Conservation (phyloP, 1,139 yeast genomes). For the Kodamaea ohmeri region DNA sequence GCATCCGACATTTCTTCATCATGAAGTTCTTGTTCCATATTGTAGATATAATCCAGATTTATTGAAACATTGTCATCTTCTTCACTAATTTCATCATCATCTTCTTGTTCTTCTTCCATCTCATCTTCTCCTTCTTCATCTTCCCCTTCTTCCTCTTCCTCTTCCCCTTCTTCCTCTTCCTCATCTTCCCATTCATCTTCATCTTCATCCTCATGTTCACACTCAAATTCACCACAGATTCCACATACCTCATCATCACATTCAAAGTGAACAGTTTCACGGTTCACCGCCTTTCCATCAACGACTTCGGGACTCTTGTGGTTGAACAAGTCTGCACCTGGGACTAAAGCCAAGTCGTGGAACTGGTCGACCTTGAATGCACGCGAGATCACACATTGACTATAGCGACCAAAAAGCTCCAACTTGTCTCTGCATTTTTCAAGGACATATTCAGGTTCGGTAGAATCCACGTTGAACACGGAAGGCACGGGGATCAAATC, state of each 20-base stretch:
- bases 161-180: slow-evolving; percentile 21
- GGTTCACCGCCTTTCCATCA: slow-evolving; percentile 22
- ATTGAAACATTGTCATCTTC: slow-evolving; percentile 7
- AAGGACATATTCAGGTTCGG: slow-evolving; percentile 7
- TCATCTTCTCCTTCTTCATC: slow-evolving; percentile 17
- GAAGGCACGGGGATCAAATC: slow-evolving; percentile 37
- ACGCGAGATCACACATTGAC: slow-evolving; percentile 66
- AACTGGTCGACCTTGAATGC: slow-evolving; percentile 78
- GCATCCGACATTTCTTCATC: slow-evolving; percentile 26
- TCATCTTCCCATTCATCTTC: slow-evolving; percentile 26
- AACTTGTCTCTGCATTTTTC: slow-evolving; percentile 23
- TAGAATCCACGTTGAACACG: slow-evolving; percentile 24
- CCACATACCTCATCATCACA: slow-evolving; percentile 69
- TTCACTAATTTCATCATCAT: slow-evolving; percentile 10
- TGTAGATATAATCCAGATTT: slow-evolving; percentile 35
- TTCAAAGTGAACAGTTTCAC: slow-evolving; percentile 72
- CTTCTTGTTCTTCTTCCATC: slow-evolving; percentile 7
- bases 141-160: slow-evolving; percentile 16
- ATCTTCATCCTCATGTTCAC: slow-evolving; percentile 42
- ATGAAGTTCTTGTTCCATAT: slow-evolving; percentile 31
- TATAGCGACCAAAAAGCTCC: slow-evolving; percentile 47
- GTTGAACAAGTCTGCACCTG: slow-evolving; percentile 88
- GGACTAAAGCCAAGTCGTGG: slow-evolving; percentile 75
- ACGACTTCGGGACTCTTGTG: slow-evolving; percentile 47
- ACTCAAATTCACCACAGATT: slow-evolving; percentile 66